Base-by-base conservation (phyloP, 1,139 yeast genomes). In the Candida sanyaensis region DNA sequence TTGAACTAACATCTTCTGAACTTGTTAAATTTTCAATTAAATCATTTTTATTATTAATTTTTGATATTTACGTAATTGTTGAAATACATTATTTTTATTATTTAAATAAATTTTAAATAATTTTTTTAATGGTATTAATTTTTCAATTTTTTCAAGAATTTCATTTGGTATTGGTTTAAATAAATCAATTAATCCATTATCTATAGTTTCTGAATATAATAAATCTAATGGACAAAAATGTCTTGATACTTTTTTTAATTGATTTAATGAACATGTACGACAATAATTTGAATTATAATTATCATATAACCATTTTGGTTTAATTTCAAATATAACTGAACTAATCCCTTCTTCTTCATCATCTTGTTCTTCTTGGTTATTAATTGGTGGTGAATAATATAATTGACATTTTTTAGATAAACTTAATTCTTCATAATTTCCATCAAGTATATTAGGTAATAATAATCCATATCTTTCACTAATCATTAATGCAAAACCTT, bases 261-360 rank as follows among this genome's bases (percentile, higher is more conserved):
- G 78, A 51, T 70, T 70, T 44, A 71, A 64, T 65, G 73, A 73
- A 50, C 80, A 75, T 4, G 78, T 75, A 13, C 80, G 63, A 55
- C 80, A 75, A 52, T 75, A 75, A 51, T 71, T 73, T 24, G 67
- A 59, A 6, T 57, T 47, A 13, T 52, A 53, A 50, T 75, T 74
- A 51, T 74, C 77, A 56, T 75, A 75, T 37, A 75, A 63, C 80
- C 80, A 75, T 57, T 75, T 75, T 5, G 80, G 80, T 52, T 75
- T 75, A 52, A 75, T 61, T 54, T 75, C 80, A 46, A 75, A 62
- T 4, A 73, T 68, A 5, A 72, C 67, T 23, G 72, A 64, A 44
- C 59, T 56, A 37, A 69, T 59, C 5, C 48, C 48, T 11, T 56
- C 48, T 5, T 49, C n/a, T n/a, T n/a, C n/a, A n/a, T n/a, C 11